Evolutionary conservation across 805 yeast species (phyloP).

Genomic region (Ogataea kodamae): DNA sequence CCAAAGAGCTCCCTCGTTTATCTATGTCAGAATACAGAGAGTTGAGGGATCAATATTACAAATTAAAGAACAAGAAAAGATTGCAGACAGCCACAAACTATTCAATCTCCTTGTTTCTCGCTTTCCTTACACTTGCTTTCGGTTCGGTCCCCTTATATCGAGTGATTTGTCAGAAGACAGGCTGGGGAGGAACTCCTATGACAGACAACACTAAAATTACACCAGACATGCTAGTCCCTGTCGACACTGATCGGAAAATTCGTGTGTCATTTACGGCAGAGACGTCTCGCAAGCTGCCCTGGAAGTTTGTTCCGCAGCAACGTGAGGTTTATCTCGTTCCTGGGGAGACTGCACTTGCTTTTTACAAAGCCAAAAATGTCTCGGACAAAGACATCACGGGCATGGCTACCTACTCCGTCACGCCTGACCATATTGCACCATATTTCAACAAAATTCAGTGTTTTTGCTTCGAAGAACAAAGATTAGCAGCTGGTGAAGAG

Average conservation of each 20-base stretch:
- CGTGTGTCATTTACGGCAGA: conserved; percentile 88
- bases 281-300: conserved; percentile 84
- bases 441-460: conserved; percentile 97
- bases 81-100: conserved; percentile 62
- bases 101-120: conserved; percentile 61
- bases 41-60: conserved; percentile 27
- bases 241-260: conserved; percentile 77
- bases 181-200: conserved; percentile 94
- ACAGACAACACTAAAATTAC: conserved; percentile 80
- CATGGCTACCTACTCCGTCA: conserved; percentile 96
- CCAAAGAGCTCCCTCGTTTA: conserved; percentile 28
- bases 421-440: conserved; percentile 95
- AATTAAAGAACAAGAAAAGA: conserved; percentile 30
- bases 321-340: conserved; percentile 89
- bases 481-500: conserved; percentile 91
- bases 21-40: conserved; percentile 31
- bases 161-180: conserved; percentile 89
- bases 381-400: conserved; percentile 91
- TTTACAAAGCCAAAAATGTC: conserved; percentile 84
- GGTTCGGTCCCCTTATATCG: conserved; percentile 92
- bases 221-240: conserved; percentile 82
- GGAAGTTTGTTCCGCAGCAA: conserved; percentile 95
- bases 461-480: conserved; percentile 96
- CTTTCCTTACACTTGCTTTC: conserved; percentile 75
- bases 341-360: conserved; percentile 96